Percentiles rank a stretch among this genome's conserved stretches.
Evolutionary conservation across 78 protist species (phyloP).

Genomic region (Cavenderia fasciculata): DNA sequence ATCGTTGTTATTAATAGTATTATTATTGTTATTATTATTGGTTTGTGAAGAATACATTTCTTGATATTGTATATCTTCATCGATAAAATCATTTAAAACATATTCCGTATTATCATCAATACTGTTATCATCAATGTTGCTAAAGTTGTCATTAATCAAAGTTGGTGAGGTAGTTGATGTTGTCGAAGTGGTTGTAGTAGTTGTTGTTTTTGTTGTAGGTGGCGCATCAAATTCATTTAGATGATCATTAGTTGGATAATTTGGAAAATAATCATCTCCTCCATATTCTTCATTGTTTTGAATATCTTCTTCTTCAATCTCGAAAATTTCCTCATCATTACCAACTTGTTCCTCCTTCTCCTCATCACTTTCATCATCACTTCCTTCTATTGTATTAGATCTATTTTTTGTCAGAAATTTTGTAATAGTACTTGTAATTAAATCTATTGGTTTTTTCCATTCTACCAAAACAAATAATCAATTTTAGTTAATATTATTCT

Average conservation of each 20-base stretch:
- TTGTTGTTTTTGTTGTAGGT: background rate
- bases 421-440: slow-evolving; percentile 13
- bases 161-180: background rate
- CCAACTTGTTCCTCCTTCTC: background rate
- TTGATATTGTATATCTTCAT: too few species aligned
- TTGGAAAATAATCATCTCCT: background rate
- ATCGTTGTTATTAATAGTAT: too few species aligned
- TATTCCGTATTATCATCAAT: too few species aligned
- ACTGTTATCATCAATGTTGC: too few species aligned
- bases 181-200: background rate
- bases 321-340: background rate
- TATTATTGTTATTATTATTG: too few species aligned
- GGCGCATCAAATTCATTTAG: background rate
- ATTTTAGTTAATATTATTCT: too few species aligned
- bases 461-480: too few species aligned
- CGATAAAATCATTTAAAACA: too few species aligned
- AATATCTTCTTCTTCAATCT: background rate
- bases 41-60: too few species aligned
- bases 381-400: background rate
- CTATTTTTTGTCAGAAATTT: slow-evolving; percentile 36
- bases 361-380: slow-evolving; percentile 5
- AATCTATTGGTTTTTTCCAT: slow-evolving; percentile 16
- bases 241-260: background rate
- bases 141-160: too few species aligned
- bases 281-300: background rate